Base-by-base conservation (phyloP, 495 filamentous ascomycete species). In the Glonium stellatum region DNA sequence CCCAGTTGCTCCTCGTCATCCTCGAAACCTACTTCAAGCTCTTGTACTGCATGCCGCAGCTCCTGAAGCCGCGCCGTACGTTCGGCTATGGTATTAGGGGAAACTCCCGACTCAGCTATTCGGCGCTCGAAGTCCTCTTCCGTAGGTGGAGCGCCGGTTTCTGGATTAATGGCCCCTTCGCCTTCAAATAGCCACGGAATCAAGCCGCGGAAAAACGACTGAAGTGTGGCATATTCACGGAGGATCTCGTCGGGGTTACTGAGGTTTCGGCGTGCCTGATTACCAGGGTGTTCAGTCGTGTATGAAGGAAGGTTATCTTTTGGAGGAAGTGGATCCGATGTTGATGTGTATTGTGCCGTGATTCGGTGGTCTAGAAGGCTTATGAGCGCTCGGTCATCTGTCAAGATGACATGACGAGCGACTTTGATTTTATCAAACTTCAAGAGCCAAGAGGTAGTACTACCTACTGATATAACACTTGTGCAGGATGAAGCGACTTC, bases 351-450 rank as follows among this genome's bases (percentile, higher is more conserved):
- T 41, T 72, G 70, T 48, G 51, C 77, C 62, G 56, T 87, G 70
- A 67, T 82, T 65, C 69, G 57, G 4, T 77, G 77, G 3, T 87
- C 85, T 8, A 87, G 69, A 21, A 83, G 68, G 9, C 75, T 69
- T 63, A 88, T 84, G n/a, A 91, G 73, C 0, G 75, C 67, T 0
- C 84, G 87, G 0, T 80, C 82, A 63, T 92, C 88, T 1, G 88
- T 84, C 4, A 96, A 76, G 50, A 92, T 81, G 21, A 92, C 80
- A 70, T 92, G 88, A 27, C 93, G 81, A 1, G 89, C 90, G 4
- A 68, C 15, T 42, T 61, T 25, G 15, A 64, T n/a, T 56, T 90
- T 81, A 53, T 58, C 44, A 35, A 64, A 58, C 53, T 88, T 79
- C 52, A 88, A 84, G 5, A 74, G 68, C 47, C 71, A 69, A 31